These are phyloP conservation scores for Cydonia oblonga DNA, from an alignment of 331 rosid genomes.

Conservation along the genomic window DNA sequence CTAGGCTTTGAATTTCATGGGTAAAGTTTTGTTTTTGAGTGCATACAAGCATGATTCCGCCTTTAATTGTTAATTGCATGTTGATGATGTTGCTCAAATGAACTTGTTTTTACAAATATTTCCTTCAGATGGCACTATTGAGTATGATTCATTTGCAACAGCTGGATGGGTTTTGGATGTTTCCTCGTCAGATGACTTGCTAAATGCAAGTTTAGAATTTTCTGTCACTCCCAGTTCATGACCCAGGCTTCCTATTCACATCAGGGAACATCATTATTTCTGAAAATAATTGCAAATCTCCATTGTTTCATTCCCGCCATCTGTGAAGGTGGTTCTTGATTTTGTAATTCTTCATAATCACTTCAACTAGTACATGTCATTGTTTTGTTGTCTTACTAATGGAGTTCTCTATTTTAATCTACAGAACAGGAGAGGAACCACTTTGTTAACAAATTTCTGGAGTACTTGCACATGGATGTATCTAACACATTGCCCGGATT, in stretches of 20 bases:
- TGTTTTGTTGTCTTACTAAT: constrained; percentile 12
- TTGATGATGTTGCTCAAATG: too few relatives aligned
- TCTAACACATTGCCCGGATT: constrained; percentile 50
- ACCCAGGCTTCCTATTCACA: constrained; percentile 70
- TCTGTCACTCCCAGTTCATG: constrained; percentile 38
- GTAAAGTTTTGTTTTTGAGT: too few relatives aligned
- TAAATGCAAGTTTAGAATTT: constrained; percentile 42
- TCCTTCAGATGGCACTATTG: constrained; percentile 67
- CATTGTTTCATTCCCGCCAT: constrained; percentile 89
- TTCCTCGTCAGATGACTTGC: constrained; percentile 31
- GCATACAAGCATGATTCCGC: too few relatives aligned
- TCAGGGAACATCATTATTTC: constrained; percentile 77
- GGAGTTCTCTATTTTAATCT: constrained; percentile 19
- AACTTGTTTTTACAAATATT: too few relatives aligned
- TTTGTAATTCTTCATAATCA: constrained; percentile 9
- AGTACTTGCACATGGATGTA: constrained; percentile 69
- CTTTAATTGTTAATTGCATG: too few relatives aligned
- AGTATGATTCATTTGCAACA: constrained; percentile 73
- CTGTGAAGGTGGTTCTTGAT: constrained; percentile 66
- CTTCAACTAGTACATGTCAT: constrained; percentile 2
- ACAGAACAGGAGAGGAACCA: constrained; percentile 91
- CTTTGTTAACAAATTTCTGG: constrained; percentile 68
- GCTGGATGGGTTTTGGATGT: constrained; percentile 83
- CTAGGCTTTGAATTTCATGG: too few relatives aligned
- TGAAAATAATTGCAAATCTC: constrained; percentile 95